Evolutionary conservation across 352 stramenopile species (phyloP), one percentile per base, ranked within the genome.

Genomic region (Aphanomyces euteiches): DNA sequence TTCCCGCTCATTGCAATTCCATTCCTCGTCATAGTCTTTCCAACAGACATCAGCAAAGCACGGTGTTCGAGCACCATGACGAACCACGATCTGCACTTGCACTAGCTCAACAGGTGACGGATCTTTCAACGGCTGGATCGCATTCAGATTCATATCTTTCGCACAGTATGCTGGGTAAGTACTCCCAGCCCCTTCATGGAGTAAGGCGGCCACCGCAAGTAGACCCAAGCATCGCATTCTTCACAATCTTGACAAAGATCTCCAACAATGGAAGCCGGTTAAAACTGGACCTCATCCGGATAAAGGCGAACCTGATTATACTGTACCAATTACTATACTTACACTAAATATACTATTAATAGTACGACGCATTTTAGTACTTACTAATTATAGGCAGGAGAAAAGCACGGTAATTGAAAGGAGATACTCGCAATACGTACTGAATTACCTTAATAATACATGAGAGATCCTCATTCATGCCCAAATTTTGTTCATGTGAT

Each of bases 21-120:
- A 70, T n/a, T 45, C n/a, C 19, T 70, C 64, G 19, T 47, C 21
- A 50, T 70, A 70, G 19, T 56, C 64, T 17, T 70, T 50, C 64
- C 64, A 70, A 37, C 64, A 70, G 21, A 37, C 28, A 37, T 56
- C 64, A 8, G 19, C 15, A 47, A 34, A 61, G 50, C 38, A 70
- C 19, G 64, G 64, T 19, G 47, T 45, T 6, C 64, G 64, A 38
- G 64, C 64, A 17, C 64, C 64, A 36, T 70, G 64, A 17, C 64
- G 64, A 5, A 70, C 64, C 19, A 70, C 53, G 10, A 70, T 61
- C 21, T 70, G 64, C 45, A 70, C 64, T n/a, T 70, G 64, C 37
- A 60, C 50, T 5, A 70, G 47, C 39, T 47, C n/a, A 36, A 61
- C 39, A 7, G 47, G 4, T 21, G 47, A 17, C 3, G 10, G 4